Evolutionary conservation across 1,284 basidiomycete genomes (phyloP), one percentile per base, ranked within the genome.

Genomic region (Bjerkandera adusta): DNA sequence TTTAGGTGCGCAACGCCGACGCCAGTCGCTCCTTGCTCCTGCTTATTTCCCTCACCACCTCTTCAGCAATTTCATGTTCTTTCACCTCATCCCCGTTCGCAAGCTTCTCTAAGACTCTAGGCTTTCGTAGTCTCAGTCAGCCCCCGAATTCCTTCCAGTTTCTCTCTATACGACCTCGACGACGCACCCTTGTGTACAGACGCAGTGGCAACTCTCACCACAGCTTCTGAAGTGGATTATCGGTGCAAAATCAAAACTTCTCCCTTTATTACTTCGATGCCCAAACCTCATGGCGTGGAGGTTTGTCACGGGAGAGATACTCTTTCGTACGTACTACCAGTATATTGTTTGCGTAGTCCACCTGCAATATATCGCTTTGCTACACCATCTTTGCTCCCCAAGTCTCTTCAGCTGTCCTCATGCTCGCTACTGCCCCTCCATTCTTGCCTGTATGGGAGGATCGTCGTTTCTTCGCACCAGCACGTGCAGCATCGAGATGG

Each of bases 251-350:
- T 64, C 25, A 32, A 35, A 62, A 16, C 35, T 22, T 37, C 60
- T 61, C 57, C 59, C 56, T 55, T 56, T 60, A 64, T 61, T 65
- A 61, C 62, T 61, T 61, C 59, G 36, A 57, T 60, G 48, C 59
- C 60, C 45, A 18, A 26, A 48, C 8, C 50, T 30, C 39, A 57
- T 37, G 59, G 62, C 57, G 54, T 56, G 33, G 57, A 57, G 47
- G 63, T 64, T 64, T 64, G 61, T 63, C 59, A 64, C 57, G 61
- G 61, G 54, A 63, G 63, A 47, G 49, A 65, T 59, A 64, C 57
- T n/a, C 16, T 22, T 36, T 27, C 25, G 45, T 47, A 36, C 39
- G 40, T 47, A 29, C 15, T 24, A 13, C 8, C 7, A 24, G 37
- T 15, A 29, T 42, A 15, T 16, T 18, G 15, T 29, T 20, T 6